Conservation (phyloP, 805 yeast genomes). For the Clavispora fructus region DNA sequence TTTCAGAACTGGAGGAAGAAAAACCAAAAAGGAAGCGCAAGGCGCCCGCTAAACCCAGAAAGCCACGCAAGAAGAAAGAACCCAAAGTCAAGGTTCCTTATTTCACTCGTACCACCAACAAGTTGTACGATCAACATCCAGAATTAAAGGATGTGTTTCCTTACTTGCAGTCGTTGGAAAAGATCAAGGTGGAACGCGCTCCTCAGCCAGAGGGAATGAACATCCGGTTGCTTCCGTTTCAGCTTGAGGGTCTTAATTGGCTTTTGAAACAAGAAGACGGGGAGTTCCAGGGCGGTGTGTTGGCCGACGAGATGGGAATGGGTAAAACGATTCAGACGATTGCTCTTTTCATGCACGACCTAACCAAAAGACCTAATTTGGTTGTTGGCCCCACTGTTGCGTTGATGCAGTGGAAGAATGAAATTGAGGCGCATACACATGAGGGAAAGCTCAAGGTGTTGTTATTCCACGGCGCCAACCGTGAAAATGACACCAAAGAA, state of each 20-base stretch:
- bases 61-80: slow-evolving; percentile 28
- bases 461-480: slow-evolving; percentile 81
- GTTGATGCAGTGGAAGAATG: slow-evolving; percentile 94
- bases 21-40: slow-evolving; percentile 16
- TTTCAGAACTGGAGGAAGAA: slow-evolving; percentile 23
- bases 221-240: slow-evolving; percentile 78
- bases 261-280: slow-evolving; percentile 74
- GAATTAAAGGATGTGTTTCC: slow-evolving; percentile 69
- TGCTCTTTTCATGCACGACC: slow-evolving; percentile 72
- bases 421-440: slow-evolving; percentile 75
- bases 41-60: slow-evolving; percentile 12
- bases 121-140: slow-evolving; percentile 73
- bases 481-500: slow-evolving; percentile 54
- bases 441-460: slow-evolving; percentile 61
- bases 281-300: slow-evolving; percentile 78
- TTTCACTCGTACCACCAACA: slow-evolving; percentile 63
- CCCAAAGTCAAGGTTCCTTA: slow-evolving; percentile 60
- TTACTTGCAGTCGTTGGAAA: slow-evolving; percentile 45
- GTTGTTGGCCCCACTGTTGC: slow-evolving; percentile 99
- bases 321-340: slow-evolving; percentile 98
- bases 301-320: slow-evolving; percentile 99
- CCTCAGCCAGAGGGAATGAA: slow-evolving; percentile 77
- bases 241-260: slow-evolving; percentile 92
- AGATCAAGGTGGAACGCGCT: slow-evolving; percentile 50
- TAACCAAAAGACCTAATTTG: slow-evolving; percentile 63